Base-by-base conservation (phyloP, 495 filamentous ascomycete genomes). In the Daldinia decipiens region DNA sequence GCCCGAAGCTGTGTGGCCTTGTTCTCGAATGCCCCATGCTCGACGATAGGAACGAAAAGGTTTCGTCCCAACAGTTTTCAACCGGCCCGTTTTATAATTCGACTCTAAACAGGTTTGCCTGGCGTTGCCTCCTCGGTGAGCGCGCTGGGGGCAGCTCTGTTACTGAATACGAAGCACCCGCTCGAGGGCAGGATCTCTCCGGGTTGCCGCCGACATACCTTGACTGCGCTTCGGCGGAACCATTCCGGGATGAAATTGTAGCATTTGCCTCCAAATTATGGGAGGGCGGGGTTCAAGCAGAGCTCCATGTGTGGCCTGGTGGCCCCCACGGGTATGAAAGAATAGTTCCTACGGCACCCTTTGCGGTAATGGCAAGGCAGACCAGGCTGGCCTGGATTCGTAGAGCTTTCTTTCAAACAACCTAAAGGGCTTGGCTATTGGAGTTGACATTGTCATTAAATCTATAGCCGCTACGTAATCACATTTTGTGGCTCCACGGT, bases 221-320 rank as follows among this genome's bases (percentile, higher is more conserved):
- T 13, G 79, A 80, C 38, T 77, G 76, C 32, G 79, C 78, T 36
- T 71, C 74, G 1, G 76, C 75, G 4, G 79, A 80, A 34, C 68
- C 73, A 2, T 79, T 80, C 62, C 74, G 78, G 27, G 79, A 80
- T 62, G 79, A 80, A 55, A 74, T 76, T 39, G 75, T 80, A 11
- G 72, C 70, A 27, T 80, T 77, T 67, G 79, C 78, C 17, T 71
- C 74, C 9, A 76, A 74, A 43, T 59, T 80, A 50, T 79, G 76
- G 76, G 75, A 69, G 29, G 68, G 63, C 8, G 79, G 79, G 17
- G 74, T 79, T 7, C 67, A 71, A 64, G 74, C 76, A 55, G 78
- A 80, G 55, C 72, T 80, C 54, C 79, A 80, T 65, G 76, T 79
- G 45, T 80, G 76, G 74, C 74, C 74, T 3, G 78, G 79, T 36